phyloP scores from a whole-genome alignment of 345 rosid species.

The Eucalyptus cloeziana region DNA sequence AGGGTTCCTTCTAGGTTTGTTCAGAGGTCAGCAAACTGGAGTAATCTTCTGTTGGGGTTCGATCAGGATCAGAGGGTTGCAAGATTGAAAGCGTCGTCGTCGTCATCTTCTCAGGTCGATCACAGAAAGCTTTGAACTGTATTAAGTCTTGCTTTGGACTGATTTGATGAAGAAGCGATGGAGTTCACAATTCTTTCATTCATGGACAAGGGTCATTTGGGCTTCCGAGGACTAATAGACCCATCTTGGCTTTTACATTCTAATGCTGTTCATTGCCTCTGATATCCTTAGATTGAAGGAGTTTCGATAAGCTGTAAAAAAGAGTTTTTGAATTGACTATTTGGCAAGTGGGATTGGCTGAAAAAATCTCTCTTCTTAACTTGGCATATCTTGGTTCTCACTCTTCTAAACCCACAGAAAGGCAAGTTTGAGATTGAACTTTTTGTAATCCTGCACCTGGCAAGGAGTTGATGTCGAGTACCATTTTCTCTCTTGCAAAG shows the following conservation, averaged over 20 bases:
- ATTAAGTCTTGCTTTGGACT: neutral
- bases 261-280: neutral
- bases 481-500: neutral
- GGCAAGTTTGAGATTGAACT: neutral
- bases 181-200: slow-evolving; percentile 34
- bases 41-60: slow-evolving; percentile 24
- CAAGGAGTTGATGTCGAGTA: neutral
- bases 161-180: neutral
- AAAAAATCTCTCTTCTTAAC: neutral
- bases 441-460: neutral
- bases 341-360: neutral
- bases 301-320: neutral
- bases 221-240: neutral
- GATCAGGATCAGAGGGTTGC: slow-evolving; percentile 37
- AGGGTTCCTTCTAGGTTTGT: slow-evolving; percentile 68
- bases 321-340: neutral
- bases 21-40: slow-evolving; percentile 61
- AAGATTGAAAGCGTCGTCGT: slow-evolving; percentile 24
- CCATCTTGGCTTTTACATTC: neutral
- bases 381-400: neutral
- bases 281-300: neutral
- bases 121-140: slow-evolving; percentile 24
- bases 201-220: slow-evolving; percentile 1
- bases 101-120: slow-evolving; percentile 27
- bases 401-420: neutral